Conservation (phyloP, 2,329 filamentous ascomycete genomes). For the Penicillium thymicola region DNA sequence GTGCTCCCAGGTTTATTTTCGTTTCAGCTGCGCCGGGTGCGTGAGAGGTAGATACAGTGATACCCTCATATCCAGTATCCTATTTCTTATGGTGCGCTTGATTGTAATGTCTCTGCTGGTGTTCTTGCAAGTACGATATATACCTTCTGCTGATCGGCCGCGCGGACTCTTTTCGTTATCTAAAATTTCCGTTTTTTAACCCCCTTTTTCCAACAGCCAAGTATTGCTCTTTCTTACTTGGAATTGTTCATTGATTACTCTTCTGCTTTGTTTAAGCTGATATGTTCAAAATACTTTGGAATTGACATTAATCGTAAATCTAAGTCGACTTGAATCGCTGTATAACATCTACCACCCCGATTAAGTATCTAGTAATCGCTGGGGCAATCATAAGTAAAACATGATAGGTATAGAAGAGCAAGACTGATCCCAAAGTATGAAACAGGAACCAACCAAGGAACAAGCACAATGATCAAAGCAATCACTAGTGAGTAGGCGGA, state of each 20-base stretch:
- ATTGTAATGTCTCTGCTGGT: background rate
- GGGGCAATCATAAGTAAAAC: background rate
- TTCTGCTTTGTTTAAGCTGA: background rate
- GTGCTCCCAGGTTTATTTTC: background rate
- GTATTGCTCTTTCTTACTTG: background rate
- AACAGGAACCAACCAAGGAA: background rate
- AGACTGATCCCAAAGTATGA: background rate
- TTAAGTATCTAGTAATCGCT: background rate
- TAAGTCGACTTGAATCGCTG: background rate
- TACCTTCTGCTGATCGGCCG: background rate
- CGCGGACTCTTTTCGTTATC: background rate
- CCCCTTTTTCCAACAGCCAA: background rate
- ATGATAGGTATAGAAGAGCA: background rate
- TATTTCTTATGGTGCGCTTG: background rate
- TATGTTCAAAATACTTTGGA: background rate
- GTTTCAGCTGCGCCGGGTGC: background rate
- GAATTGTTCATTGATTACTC: background rate
- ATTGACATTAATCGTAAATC: background rate
- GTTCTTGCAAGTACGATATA: background rate
- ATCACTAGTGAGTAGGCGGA: background rate
- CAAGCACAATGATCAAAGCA: background rate
- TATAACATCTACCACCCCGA: background rate
- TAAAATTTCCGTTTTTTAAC: background rate
- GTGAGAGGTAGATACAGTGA: background rate
- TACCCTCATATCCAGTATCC: background rate